Evolutionary conservation across 1,139 yeast species (phyloP).

Genomic region (Citeromyces siamensis): DNA sequence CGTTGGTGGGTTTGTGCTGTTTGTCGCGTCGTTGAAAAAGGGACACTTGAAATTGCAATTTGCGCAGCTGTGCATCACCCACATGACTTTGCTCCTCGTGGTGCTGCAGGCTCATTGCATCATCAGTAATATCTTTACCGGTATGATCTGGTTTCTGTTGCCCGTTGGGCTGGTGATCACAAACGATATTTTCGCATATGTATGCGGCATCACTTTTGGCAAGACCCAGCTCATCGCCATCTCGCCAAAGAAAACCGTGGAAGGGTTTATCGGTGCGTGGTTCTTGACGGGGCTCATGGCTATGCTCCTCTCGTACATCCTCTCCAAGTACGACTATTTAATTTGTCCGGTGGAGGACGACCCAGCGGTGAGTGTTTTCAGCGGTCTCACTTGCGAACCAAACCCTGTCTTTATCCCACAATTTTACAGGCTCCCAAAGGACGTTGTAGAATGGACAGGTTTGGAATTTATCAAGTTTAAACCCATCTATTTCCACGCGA

Average conservation of each 20-base stretch:
- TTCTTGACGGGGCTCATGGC: slow-evolving; percentile 77
- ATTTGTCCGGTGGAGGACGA: slow-evolving; percentile 76
- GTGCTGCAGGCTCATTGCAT: slow-evolving; percentile 93
- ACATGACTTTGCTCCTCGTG: slow-evolving; percentile 83
- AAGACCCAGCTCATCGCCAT: slow-evolving; percentile 84
- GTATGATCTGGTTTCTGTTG: slow-evolving; percentile 87
- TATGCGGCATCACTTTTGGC: slow-evolving; percentile 96
- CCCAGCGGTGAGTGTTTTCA: slow-evolving; percentile 41
- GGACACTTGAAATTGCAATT: slow-evolving; percentile 88
- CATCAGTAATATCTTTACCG: slow-evolving; percentile 79
- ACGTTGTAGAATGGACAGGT: slow-evolving; percentile 33
- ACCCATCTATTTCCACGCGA: slow-evolving; percentile 85
- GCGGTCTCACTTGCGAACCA: slow-evolving; percentile 63
- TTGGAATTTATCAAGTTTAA: slow-evolving; percentile 47
- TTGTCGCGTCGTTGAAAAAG: slow-evolving; percentile 81
- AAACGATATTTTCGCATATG: slow-evolving; percentile 91
- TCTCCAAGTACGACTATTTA: slow-evolving; percentile 59
- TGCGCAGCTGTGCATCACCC: slow-evolving; percentile 88
- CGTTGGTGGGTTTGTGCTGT: slow-evolving; percentile 79
- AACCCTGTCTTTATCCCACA: slow-evolving; percentile 84
- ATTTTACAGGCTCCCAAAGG: slow-evolving; percentile 61
- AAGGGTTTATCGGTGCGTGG: slow-evolving; percentile 98
- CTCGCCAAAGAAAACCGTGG: slow-evolving; percentile 95
- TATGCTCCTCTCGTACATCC: slow-evolving; percentile 46
- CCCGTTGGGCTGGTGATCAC: slow-evolving; percentile 90